A percentile compares a stretch with the other conserved stretches of the same genome.
Evolutionary conservation across 371 early-diverging fungal genomes (phyloP).

Genomic region (Fennellomyces sp.): DNA sequence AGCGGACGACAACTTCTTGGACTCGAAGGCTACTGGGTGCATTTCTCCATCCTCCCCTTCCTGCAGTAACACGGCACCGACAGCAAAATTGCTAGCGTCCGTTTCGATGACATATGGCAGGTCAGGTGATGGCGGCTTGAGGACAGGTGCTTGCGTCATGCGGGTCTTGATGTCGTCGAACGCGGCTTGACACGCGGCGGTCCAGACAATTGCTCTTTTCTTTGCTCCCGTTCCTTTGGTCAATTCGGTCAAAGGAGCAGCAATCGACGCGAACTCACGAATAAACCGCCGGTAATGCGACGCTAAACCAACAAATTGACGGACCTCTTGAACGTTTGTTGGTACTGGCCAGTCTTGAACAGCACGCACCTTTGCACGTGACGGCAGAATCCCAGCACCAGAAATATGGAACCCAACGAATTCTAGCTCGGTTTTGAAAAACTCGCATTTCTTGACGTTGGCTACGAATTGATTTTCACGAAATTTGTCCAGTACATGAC

Average conservation of each 20-base stretch:
- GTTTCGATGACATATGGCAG: background rate
- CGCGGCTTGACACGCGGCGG: too few relatives aligned
- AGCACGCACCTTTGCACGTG: constrained; percentile 23
- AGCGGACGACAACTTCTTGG: constrained; percentile 14
- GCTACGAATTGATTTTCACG: constrained; percentile 27
- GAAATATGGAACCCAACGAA: constrained; percentile 47
- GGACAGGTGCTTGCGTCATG: too few relatives aligned
- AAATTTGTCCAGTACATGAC: constrained; percentile 34
- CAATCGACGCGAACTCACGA: too few relatives aligned
- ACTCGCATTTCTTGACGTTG: constrained; percentile 56
- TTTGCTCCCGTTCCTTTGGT: too few relatives aligned
- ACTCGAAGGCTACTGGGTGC: constrained; percentile 20
- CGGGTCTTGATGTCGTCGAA: too few relatives aligned
- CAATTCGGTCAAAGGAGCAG: too few relatives aligned
- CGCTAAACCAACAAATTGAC: constrained; percentile 31
- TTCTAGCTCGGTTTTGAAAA: constrained; percentile 28
- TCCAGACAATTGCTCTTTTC: too few relatives aligned
- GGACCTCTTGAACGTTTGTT: constrained; percentile 31
- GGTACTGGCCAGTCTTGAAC: constrained; percentile 42
- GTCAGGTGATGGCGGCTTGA: background rate
- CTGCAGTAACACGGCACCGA: constrained; percentile 36
- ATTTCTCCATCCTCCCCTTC: constrained; percentile 33
- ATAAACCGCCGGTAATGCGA: constrained; percentile 36
- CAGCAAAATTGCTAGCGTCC: constrained; percentile 9
- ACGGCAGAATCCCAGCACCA: constrained; percentile 24